These are phyloP conservation scores for Helenozyma baotianmanensis DNA, from an alignment of 805 yeast species.

Conservation along the genomic window DNA sequence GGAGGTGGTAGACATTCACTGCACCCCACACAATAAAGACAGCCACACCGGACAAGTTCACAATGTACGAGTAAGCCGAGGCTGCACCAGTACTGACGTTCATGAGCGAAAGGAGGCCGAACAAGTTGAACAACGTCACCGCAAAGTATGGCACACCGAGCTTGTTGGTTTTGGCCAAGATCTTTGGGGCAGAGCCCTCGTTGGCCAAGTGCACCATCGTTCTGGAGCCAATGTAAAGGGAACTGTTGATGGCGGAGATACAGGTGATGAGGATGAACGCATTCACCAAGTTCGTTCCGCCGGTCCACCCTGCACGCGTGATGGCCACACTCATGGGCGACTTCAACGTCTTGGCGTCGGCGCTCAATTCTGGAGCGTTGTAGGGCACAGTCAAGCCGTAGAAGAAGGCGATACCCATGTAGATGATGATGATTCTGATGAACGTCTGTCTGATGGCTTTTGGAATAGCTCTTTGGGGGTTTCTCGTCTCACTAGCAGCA, in stretches of 20 bases:
- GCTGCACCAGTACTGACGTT: slow-evolving; percentile 56
- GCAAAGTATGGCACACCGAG: slow-evolving; percentile 66
- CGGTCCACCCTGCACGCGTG: slow-evolving; percentile 37
- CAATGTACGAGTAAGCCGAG: slow-evolving; percentile 55
- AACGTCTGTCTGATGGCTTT: slow-evolving; percentile 53
- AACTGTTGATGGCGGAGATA: slow-evolving; percentile 64
- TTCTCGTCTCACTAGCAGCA: slow-evolving; percentile 58
- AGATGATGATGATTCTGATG: slow-evolving; percentile 49
- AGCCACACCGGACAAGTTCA: slow-evolving; percentile 61
- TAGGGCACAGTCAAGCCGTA: slow-evolving; percentile 60
- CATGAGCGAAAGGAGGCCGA: slow-evolving; percentile 56
- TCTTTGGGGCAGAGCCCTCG: slow-evolving; percentile 55
- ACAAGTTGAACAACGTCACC: slow-evolving; percentile 47
- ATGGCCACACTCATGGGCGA: slow-evolving; percentile 39
- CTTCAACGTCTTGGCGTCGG: slow-evolving; percentile 37
- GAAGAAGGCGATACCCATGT: slow-evolving; percentile 49
- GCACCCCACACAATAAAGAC: slow-evolving; percentile 67
- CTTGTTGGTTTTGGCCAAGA: slow-evolving; percentile 47
- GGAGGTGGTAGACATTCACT: slow-evolving; percentile 50
- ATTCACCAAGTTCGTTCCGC: slow-evolving; percentile 50
- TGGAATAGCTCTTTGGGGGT: slow-evolving; percentile 56
- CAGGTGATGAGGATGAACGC: slow-evolving; percentile 62
- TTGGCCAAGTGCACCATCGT: slow-evolving; percentile 61
- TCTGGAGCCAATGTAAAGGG: slow-evolving; percentile 66
- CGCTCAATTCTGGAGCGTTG: slow-evolving; percentile 43